A percentile compares a stretch with the other conserved stretches of the same genome.
phyloP scores from a whole-genome alignment of 345 rosid species.

The Aegle marmelos region DNA sequence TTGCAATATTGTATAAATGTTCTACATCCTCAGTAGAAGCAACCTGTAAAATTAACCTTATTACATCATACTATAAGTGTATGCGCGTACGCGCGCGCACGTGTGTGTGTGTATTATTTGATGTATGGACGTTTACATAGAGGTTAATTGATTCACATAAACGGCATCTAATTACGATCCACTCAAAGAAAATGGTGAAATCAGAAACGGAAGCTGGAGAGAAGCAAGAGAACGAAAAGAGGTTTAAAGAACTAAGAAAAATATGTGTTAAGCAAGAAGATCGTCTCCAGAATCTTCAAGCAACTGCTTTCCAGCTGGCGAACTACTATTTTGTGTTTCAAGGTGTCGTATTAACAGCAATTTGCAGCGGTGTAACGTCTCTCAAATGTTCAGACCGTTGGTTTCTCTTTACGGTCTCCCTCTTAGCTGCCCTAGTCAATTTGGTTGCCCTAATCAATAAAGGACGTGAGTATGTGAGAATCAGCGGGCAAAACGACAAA shows the following conservation, averaged over 20 bases:
- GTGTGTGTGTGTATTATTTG: no score
- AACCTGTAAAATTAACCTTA: no score
- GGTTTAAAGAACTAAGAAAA: not conserved
- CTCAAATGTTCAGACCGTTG: slow-evolving; percentile 1
- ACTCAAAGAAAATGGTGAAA: not conserved
- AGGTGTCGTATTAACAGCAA: not conserved
- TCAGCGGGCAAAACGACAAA: not conserved
- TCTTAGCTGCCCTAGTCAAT: not conserved
- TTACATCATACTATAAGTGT: no score
- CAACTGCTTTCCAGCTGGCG: not conserved
- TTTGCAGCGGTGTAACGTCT: not conserved
- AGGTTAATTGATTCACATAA: no score
- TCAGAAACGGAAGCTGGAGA: not conserved
- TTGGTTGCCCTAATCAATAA: not conserved
- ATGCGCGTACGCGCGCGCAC: no score
- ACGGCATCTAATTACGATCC: no score
- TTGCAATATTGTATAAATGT: no score
- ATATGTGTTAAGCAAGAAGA: not conserved
- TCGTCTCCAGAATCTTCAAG: not conserved
- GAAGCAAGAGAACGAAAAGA: not conserved
- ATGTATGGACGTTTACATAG: no score
- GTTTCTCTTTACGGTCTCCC: not conserved
- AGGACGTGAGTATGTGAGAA: not conserved
- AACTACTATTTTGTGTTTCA: not conserved
- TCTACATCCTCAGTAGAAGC: no score